Evolutionary conservation across 2,329 filamentous ascomycete species (phyloP).

Genomic region (Trichoderma lentiforme): DNA sequence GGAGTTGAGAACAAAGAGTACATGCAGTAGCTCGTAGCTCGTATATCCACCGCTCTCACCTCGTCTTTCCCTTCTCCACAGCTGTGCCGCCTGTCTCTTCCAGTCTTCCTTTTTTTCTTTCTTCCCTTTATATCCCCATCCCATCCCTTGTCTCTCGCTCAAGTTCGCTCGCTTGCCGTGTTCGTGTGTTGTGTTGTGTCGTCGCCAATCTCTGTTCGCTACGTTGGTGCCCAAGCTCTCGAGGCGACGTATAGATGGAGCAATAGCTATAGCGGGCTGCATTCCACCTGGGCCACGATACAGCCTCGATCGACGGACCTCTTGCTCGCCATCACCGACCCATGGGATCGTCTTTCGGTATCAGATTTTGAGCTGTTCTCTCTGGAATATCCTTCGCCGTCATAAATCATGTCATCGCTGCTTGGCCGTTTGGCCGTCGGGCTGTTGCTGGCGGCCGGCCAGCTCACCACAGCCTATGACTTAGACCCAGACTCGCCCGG

Average conservation of each 20-base stretch:
- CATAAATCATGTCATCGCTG: constrained; percentile 28
- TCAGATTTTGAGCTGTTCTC: constrained; percentile 15
- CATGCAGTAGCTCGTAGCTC: not conserved
- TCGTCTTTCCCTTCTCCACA: constrained; percentile 15
- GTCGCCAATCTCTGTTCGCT: not conserved
- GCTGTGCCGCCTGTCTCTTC: not conserved
- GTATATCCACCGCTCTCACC: not conserved
- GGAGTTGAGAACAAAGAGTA: not conserved
- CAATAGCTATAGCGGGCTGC: not conserved
- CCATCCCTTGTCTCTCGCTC: constrained; percentile 14
- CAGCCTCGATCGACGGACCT: not conserved
- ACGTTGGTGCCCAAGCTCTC: not conserved
- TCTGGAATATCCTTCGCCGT: not conserved
- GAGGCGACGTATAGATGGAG: not conserved
- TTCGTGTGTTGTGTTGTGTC: not conserved
- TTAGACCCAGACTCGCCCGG: constrained; percentile 37
- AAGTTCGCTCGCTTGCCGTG: constrained; percentile 12
- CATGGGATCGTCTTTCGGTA: constrained; percentile 4
- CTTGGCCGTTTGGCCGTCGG: constrained; percentile 24
- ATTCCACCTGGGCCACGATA: not conserved
- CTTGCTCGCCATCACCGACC: not conserved
- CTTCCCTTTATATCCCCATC: constrained; percentile 3
- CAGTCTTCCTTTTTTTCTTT: constrained; percentile 15
- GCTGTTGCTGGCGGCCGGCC: constrained; percentile 27
- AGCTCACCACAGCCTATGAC: constrained; percentile 33